Conservation (phyloP, 2,329 filamentous ascomycete species). For the Alternaria consortialis region DNA sequence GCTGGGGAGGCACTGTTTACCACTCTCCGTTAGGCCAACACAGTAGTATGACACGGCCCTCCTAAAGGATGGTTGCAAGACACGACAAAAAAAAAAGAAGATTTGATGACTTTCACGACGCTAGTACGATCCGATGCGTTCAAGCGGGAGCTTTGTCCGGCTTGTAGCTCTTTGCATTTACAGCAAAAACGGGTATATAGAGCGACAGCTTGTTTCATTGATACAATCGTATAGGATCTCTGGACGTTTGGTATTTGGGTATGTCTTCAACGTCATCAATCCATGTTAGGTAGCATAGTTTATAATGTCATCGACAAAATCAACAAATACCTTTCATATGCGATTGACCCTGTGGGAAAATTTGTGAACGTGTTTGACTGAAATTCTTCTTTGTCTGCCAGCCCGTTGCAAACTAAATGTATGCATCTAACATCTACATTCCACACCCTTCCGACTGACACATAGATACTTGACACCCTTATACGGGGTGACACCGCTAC, state of each 20-base stretch:
- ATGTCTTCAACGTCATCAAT: neutral
- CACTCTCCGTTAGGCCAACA: neutral
- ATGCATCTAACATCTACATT: constrained; percentile 44
- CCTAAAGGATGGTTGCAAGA: neutral
- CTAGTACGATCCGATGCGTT: neutral
- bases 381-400: neutral
- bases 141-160: neutral
- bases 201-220: neutral
- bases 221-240: neutral
- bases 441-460: constrained; percentile 66
- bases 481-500: constrained; percentile 90
- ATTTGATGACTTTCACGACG: neutral
- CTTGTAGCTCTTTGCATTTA: neutral
- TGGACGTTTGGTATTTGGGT: neutral
- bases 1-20: neutral
- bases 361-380: neutral
- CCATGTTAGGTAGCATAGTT: constrained; percentile 2
- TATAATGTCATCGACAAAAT: neutral
- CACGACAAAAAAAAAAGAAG: neutral
- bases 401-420: neutral
- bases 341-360: neutral
- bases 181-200: neutral
- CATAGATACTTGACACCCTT: constrained; percentile 99
- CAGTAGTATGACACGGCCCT: neutral
- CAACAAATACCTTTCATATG: neutral